A percentile compares a stretch with the other conserved stretches of the same genome.
Evolutionary conservation across 2,329 filamentous ascomycete genomes (phyloP).

Genomic region (Sclerotiophoma versabilis): DNA sequence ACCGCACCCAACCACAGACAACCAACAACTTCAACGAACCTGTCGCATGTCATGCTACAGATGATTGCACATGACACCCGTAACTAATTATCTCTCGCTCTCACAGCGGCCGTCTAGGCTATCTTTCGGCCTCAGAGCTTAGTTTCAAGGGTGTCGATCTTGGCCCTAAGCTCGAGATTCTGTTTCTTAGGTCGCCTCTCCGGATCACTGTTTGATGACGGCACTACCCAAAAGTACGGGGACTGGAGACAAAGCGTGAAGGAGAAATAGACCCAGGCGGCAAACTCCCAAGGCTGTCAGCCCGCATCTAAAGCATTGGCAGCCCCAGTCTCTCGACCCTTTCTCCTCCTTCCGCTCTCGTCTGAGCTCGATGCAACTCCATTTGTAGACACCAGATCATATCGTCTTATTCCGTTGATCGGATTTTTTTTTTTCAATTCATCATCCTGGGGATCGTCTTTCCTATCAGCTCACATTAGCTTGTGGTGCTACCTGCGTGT

Average conservation of each 20-base stretch:
- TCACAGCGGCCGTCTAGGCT: constrained; percentile 20
- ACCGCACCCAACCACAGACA: constrained; percentile 24
- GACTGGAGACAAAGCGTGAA: constrained; percentile 38
- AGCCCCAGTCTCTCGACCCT: constrained; percentile 30
- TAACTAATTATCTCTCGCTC: constrained; percentile 12
- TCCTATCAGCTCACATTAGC: constrained; percentile 5
- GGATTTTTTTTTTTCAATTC: constrained; percentile 32
- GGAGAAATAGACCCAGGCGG: constrained; percentile 26
- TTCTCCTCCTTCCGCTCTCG: constrained; percentile 26
- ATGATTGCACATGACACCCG: not conserved
- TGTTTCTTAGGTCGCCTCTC: constrained; percentile 24
- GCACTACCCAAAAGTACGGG: constrained; percentile 23
- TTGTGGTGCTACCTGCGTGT: constrained; percentile 5
- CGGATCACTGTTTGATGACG: constrained; percentile 16
- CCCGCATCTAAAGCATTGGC: constrained; percentile 41
- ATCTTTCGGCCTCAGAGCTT: constrained; percentile 23
- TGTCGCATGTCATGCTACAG: not conserved
- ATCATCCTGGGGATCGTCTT: constrained; percentile 39
- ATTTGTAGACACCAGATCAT: constrained; percentile 27
- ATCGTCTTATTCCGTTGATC: constrained; percentile 41
- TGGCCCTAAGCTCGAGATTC: constrained; percentile 18
- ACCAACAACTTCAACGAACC: not conserved
- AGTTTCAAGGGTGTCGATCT: constrained; percentile 33
- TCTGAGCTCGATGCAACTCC: constrained; percentile 25
- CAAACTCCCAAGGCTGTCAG: constrained; percentile 25